Evolutionary conservation across 169 alveolate genomes (phyloP), one percentile per base, ranked within the genome.

Genomic region (Cyclospora cayetanensis): DNA sequence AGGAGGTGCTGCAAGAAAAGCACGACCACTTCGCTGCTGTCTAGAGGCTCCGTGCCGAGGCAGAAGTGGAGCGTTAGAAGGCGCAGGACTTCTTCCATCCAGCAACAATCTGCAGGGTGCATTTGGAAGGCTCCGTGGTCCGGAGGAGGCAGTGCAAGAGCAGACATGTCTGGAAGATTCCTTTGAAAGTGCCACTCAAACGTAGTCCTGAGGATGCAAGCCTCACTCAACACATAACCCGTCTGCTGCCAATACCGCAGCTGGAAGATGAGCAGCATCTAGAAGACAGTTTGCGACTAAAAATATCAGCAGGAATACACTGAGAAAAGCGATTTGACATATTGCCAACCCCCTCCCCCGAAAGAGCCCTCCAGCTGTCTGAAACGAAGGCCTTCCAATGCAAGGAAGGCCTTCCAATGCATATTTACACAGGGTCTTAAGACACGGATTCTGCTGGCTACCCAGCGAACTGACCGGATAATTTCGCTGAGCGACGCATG

Each of bases 21-120:
- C 37, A 94, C 95, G 11, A 91, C 94, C 72, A 82, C 90, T 42
- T 90, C 66, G 65, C 94, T 92, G 55, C 77, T 85, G 74, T 82
- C 90, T 50, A 95, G 76, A 1, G 96, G 96, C 72, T 91, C 91
- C 46, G 91, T 94, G 77, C 92, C 55, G 46, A 93, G 89, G 76
- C 96, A 95, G 66, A 95, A 72, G 72, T 95, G 95, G 42, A 95
- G 66, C 43, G 95, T 83, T 41, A 95, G 93, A 72, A 95, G 74
- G 42, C 95, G 93, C 70, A 95, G 86, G 41, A 29, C 74, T 31
- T 90, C 94, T 43, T 95, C 96, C 68, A 93, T 85, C 96, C 95
- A 95, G 68, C 93, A 76, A 27, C 93, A 79, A 65, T 95, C 94
- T 77, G 91, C 66, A 1, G 95, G 95, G 27, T 83, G 93, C 53